Base-by-base conservation (phyloP, 345 rosid species). In the Linum usitatissimum region DNA sequence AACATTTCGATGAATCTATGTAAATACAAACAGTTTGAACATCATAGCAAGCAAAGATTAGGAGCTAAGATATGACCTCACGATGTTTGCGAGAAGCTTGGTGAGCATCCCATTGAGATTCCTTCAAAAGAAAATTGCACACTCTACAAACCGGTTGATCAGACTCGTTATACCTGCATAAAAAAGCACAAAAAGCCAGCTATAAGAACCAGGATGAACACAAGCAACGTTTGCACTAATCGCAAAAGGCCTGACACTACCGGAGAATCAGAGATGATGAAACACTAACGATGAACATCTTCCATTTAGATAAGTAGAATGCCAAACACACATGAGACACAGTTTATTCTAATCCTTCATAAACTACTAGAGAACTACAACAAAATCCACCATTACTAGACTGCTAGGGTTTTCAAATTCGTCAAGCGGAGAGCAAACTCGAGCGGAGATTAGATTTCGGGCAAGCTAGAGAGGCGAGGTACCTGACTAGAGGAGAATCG, bases 31-130 rank as follows among this genome's bases (percentile, higher is more conserved):
- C 38, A 34, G 3, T 34, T 34, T 34, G 38, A 34, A 34, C 38
- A 34, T 34, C 38, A 34, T 34, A 34, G 38, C 38, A 34, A 34
- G 38, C 36, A 31, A 31, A 31, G 12, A 21, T 10, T 10, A 12
- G 60, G 55, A 14, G 57, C 38, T 4, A 49, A 18, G 55, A 66
- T 12, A 28, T 69, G 5, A 83, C 98, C 97, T 89, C 86, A 45
- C 63, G 86, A 75, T 90, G 99, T 71, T 93, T 93, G 62, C 92
- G 90, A 64, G 97, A 93, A 81, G 86, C 95, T 80, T 93, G 97
- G 76, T 93, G 99, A 1, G 90, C 96, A 78, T 86, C 92, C 97
- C 97, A 93, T 1, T 67, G 71, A 61, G 94, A 80, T 30, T 84
- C 91, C 70, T 90, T 93, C 80, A 93, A 78, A 60, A 84, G 92